Conservation (phyloP, 2,329 filamentous ascomycete species). For the Venturia nashicola region DNA sequence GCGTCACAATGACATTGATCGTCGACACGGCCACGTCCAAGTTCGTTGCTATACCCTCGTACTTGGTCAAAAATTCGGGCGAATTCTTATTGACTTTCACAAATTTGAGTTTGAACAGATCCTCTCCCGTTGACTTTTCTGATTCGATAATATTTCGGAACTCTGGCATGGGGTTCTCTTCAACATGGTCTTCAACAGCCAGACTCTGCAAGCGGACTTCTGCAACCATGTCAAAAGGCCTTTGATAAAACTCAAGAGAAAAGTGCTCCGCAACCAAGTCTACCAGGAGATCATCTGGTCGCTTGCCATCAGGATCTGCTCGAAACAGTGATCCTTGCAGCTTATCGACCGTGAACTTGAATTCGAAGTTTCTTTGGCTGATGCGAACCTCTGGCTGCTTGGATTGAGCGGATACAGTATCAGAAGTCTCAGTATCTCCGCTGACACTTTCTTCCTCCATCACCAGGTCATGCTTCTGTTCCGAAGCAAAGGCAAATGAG, state of each 20-base stretch:
- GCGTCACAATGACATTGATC: constrained; percentile 89
- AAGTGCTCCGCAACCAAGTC: constrained; percentile 88
- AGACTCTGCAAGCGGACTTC: constrained; percentile 80
- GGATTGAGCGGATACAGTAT: constrained; percentile 47
- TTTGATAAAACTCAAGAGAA: constrained; percentile 72
- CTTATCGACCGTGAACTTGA: constrained; percentile 91
- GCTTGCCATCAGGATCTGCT: constrained; percentile 65
- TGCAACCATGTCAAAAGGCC: constrained; percentile 85
- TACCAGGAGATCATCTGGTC: constrained; percentile 70
- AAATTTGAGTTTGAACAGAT: constrained; percentile 82
- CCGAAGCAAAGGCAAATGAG: constrained; percentile 58
- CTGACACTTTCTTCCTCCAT: constrained; percentile 61
- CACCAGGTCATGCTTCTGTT: constrained; percentile 61
- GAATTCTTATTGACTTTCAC: constrained; percentile 80
- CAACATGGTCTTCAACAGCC: constrained; percentile 89
- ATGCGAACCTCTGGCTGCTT: constrained; percentile 41
- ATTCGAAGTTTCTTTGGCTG: constrained; percentile 66
- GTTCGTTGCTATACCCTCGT: constrained; percentile 88
- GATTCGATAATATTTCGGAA: constrained; percentile 98
- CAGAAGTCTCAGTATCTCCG: constrained; percentile 43
- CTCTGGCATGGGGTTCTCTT: constrained; percentile 68
- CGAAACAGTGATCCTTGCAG: constrained; percentile 86
- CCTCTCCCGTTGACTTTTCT: constrained; percentile 64
- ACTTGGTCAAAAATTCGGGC: constrained; percentile 83
- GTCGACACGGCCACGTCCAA: constrained; percentile 85